Base-by-base conservation (phyloP, 108 stramenopile species). In the Conticribra guillardii region DNA sequence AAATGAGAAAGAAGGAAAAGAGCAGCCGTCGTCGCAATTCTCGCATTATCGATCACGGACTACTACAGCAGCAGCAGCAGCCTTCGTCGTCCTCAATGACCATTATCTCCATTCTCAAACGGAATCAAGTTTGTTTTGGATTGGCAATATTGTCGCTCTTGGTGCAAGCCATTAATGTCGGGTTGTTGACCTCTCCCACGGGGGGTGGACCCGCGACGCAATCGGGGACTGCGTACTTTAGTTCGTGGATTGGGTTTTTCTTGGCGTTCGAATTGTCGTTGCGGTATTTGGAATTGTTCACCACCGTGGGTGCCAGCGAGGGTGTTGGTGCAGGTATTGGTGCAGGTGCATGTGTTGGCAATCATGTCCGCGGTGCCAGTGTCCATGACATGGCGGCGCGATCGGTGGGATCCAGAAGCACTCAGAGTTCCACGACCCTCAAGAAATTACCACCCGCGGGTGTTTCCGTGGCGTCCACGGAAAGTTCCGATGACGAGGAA, bases 191-290 rank as follows among this genome's bases (percentile, higher is more conserved):
- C 19, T 51, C 48, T 49, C 61, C 68, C 8, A 29, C 28, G 2
- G 74, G 74, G 23, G 76, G 75, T 4, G 76, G 76, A 24, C 76
- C 76, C 0, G 76, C 59, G 3, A 70, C 54, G 26, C 23, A 17
- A n/a, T 45, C 51, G 22, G 76, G 76, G 1, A 52, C 63, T 2
- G 15, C 63, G 4, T 77, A 77, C 63, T 77, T 77, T 46, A 54
- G 55, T 0, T 46, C 49, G 1, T 77, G 76, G 76, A 0, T 65
- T 23, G 67, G 63, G 21, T 70, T 77, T 46, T 30, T 59, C 2
- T 23, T 70, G 19, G 67, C 54, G 49, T 70, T 77, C 50, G 76
- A 77, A 54, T 31, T 77, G 62, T 57, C 54, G 22, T 54, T 77
- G 54, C 41, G 76, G 15, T 70, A 77, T 30, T 24, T 77, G 18